Base-by-base conservation (phyloP, 2,329 filamentous ascomycete genomes). In the Alternaria arborescens region DNA sequence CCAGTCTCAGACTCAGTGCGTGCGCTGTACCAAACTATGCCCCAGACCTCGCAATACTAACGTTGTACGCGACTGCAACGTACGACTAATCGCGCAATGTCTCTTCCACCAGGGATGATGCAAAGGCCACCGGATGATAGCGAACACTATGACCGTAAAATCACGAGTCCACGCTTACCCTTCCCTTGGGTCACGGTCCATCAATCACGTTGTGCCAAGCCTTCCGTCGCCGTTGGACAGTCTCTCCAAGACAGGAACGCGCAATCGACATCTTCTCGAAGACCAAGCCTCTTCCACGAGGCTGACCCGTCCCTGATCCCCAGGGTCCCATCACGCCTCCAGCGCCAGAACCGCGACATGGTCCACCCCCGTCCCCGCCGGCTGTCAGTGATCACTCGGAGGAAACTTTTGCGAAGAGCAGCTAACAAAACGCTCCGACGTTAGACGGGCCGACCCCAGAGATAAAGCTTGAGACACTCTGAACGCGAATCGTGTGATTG, bases 381-480 rank as follows among this genome's bases (percentile, higher is more conserved):
- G 43, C 53, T 60, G 58, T 57, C 58, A 60, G 41, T 60, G 47
- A 57, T 52, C 41, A 43, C 26, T 60, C 58, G 54, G 53, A 57
- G 58, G 58, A 57, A 60, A 56, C 53, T 60, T 57, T 52, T 52
- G 58, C 58, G 58, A 57, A 55, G 51, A 47, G 46, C 46, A 46
- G 46, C 58, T 57, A 60, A 52, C 46, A 26, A 56, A 60, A 60
- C 58, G 58, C 53, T 57, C 58, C 53, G 58, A 52, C 58, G 47
- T 41, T 52, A 56, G 46, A 60, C 58, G 58, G 58, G 58, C 58
- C 58, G 58, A 60, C 53, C 58, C 53, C 58, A 60, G 58, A 57
- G 53, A 60, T 57, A 38, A 57, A 57, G 53, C 58, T 51, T 52
- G 47, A 57, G 58, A 46, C 40, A 47, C 26, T 52, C 42, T 57